phyloP scores from a whole-genome alignment of 805 yeast species.

The Saccharomycopsis synnaedendra region DNA sequence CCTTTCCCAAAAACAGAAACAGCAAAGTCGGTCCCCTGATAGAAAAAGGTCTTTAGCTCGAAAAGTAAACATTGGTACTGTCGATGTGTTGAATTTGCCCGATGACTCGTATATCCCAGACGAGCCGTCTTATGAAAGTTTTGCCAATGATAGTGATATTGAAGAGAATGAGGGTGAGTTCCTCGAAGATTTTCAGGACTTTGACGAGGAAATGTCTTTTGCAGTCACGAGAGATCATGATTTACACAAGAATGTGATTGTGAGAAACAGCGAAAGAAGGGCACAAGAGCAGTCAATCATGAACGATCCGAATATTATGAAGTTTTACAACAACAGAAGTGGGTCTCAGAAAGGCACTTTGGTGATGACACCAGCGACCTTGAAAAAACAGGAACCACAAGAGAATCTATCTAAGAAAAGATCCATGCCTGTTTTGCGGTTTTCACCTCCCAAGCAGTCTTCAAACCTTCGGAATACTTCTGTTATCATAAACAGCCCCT shows the following conservation, averaged over 20 bases:
- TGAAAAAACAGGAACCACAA: not conserved
- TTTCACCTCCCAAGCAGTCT: not conserved
- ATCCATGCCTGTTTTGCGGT: constrained; percentile 10
- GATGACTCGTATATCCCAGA: constrained; percentile 11
- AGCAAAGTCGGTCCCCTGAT: not conserved
- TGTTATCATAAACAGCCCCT: not conserved
- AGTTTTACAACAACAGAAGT: not conserved
- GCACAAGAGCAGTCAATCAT: not conserved
- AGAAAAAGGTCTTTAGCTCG: not conserved
- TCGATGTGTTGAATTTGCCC: constrained; percentile 11
- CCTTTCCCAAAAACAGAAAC: constrained; percentile 6
- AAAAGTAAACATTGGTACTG: not conserved
- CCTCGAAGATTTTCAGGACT: constrained; percentile 13
- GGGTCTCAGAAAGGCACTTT: not conserved
- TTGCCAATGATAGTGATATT: not conserved
- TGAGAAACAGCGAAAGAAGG: not conserved
- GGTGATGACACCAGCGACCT: not conserved
- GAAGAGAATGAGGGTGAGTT: constrained; percentile 4
- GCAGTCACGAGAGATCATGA: constrained; percentile 5
- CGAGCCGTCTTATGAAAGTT: not conserved
- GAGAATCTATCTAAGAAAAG: not conserved
- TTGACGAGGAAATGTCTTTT: constrained; percentile 9
- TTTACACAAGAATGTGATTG: constrained; percentile 3
- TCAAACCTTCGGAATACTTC: constrained; percentile 6
- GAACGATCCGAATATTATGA: not conserved